Base-by-base conservation (phyloP, 805 yeast genomes). In the Yamadazyma akitaensis region DNA sequence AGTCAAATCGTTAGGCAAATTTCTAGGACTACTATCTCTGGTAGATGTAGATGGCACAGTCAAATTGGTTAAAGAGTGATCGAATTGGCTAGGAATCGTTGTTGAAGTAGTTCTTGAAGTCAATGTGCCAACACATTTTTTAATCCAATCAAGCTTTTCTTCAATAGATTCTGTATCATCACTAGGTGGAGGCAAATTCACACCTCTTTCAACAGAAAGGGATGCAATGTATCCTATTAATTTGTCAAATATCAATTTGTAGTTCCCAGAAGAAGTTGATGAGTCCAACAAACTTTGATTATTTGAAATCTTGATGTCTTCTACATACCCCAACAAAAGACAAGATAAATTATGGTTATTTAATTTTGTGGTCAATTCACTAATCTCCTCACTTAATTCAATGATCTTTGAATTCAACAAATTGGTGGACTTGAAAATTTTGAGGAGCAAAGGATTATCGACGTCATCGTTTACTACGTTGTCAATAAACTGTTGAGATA, bases 141-240 rank as follows among this genome's bases (percentile, higher is more conserved):
- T 64, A 11, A 73, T 64, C 77, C 77, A 73, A 28, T 51, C 38
- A 2, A 64, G 58, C 39, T 60, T 56, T 6, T 58, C 51, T 24
- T 63, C 64, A 16, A 61, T 42, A 1, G 63, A 43, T 17, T 54
- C 62, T 8, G 51, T 43, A 2, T 50, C 47, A 53, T 44, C 39
- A 16, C 17, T n/a, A 54, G 55, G 48, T 33, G 52, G 52, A 50
- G 81, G 80, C 33, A 79, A 56, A 3, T 60, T 51, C 2, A 77
- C 63, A 49, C 63, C 64, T 39, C 65, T 62, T 45, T 73, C 75
- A 8, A 71, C 77, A 0, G 81, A 73, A 7, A 72, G 56, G 0
- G 79, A 69, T 28, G 75, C 76, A 11, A 79, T 64, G 39, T 76
- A 75, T 0, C 79, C 62, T 24, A 77, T 70, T 21, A 79, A 53